Conservation (phyloP, 2,329 filamentous ascomycete species). For the Exophiala calicioides region DNA sequence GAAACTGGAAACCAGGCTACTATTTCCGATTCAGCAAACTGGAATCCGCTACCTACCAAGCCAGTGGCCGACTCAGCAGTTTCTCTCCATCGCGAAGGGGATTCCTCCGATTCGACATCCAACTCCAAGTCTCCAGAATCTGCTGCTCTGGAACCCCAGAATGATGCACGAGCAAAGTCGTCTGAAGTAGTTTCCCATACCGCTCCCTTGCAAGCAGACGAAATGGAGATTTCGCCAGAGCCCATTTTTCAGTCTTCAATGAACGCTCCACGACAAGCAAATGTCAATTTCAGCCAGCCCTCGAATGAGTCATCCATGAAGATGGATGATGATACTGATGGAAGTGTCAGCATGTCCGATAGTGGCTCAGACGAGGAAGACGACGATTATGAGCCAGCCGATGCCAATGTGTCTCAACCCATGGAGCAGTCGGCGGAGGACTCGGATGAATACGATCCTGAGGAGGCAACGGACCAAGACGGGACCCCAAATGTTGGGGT, state of each 20-base stretch:
- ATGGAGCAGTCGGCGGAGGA: conserved; percentile 20
- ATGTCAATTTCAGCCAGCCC: neutral
- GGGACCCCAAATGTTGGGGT: conserved; percentile 13
- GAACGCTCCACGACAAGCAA: conserved; percentile 1
- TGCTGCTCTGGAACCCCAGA: neutral
- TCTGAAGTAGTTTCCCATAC: neutral
- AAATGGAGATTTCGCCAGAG: conserved; percentile 27
- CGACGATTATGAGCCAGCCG: conserved; percentile 27
- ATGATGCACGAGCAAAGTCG: neutral
- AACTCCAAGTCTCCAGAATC: no score
- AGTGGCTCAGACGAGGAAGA: conserved; percentile 44
- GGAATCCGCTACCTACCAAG: no score
- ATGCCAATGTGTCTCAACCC: conserved; percentile 15
- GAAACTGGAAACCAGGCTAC: no score
- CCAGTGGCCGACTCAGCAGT: no score
- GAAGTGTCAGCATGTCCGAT: conserved; percentile 34
- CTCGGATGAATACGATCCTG: conserved; percentile 31
- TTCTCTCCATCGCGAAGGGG: no score
- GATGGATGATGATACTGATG: conserved; percentile 27
- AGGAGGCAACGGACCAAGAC: conserved; percentile 37
- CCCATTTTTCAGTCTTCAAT: conserved; percentile 15
- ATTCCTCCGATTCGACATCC: no score
- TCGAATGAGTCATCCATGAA: conserved; percentile 18
- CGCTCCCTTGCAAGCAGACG: conserved; percentile 17
- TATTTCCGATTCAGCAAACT: no score